Conservation (phyloP, 495 filamentous ascomycete genomes). For the Penicillium mononematosum region DNA sequence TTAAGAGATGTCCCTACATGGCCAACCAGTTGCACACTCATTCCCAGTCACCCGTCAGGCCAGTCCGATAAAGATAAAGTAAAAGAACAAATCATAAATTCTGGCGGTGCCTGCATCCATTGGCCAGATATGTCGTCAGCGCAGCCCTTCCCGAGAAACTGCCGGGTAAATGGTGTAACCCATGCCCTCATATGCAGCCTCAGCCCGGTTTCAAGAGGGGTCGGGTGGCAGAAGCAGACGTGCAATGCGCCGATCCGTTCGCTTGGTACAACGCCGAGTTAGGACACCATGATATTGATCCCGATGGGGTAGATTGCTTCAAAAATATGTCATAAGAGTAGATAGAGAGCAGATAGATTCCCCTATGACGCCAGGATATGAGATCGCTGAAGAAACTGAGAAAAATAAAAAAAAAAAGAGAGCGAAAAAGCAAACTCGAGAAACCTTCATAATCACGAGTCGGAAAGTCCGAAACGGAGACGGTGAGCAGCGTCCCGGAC, state of each 20-base stretch:
- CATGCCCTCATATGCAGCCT: constrained; percentile 15
- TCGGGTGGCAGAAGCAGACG: constrained; percentile 2
- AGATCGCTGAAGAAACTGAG: constrained; percentile 27
- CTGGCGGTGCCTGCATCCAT: constrained; percentile 25
- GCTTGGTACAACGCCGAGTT: constrained; percentile 17
- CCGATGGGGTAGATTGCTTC: constrained; percentile 16
- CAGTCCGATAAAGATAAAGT: constrained; percentile 1
- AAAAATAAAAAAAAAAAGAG: neutral
- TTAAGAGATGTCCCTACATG: constrained; percentile 2
- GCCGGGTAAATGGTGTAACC: constrained; percentile 1
- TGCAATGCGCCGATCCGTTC: constrained; percentile 9
- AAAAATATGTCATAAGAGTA: constrained; percentile 10
- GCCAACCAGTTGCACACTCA: neutral
- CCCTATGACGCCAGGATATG: constrained; percentile 28
- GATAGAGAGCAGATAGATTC: constrained; percentile 12
- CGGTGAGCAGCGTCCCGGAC: neutral
- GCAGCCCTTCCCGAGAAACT: constrained; percentile 6
- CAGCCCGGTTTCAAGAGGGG: constrained; percentile 19
- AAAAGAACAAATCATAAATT: constrained; percentile 10
- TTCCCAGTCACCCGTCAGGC: constrained; percentile 5
- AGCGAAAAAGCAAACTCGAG: neutral
- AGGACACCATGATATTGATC: constrained; percentile 15
- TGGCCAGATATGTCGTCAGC: constrained; percentile 22
- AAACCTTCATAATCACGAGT: neutral
- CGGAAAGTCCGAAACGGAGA: neutral